Base-by-base conservation (phyloP, 768 basidiomycete genomes). In the Auriscalpium vulgare region DNA sequence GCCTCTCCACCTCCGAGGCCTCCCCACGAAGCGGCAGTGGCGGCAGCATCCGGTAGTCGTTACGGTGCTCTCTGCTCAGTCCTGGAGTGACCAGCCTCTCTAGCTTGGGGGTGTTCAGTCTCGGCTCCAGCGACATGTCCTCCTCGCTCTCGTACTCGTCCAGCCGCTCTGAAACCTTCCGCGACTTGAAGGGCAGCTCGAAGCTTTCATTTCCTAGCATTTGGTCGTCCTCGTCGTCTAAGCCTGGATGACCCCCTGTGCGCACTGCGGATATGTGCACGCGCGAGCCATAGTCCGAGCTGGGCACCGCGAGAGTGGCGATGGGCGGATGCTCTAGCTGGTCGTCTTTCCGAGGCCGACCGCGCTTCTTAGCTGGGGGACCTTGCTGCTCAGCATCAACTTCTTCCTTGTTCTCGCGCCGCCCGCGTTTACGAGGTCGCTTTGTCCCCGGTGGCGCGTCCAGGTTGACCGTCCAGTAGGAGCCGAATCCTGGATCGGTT, bases 391-490 rank as follows among this genome's bases (percentile, higher is more conserved):
- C 63, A 8, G 38, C 61, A 46, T 51, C 66, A 37, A 49, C 63
- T 17, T 75, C 74, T 65, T 84, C 82, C 56, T 76, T 80, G 9
- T 80, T 70, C 29, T 29, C 29, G 29, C 29, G 29, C 17, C 85
- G 77, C 23, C 87, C 87, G 55, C 89, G 81, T 66, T 91, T 91
- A 19, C 89, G 81, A 45, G 89, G 89, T 56, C 89, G 81, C 71
- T 91, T 91, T 1, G 88, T 91, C 19, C 89, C 89, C 2, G 88
- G 88, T 11, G 88, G 88, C n/a, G 89, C 89, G 49, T 80, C 68
- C 19, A 91, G 75, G 68, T 91, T 91, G n/a, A 91, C 89, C 37
- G 88, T 90, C 89, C 89, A 91, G 66, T 91, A 91, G 10, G 88
- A 91, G 19, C 89, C 89, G 67, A 90, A 89, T 14, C 89, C 89